Base-by-base conservation (phyloP, 2,329 filamentous ascomycete species). In the Cylindrodendrum hubeiense region DNA sequence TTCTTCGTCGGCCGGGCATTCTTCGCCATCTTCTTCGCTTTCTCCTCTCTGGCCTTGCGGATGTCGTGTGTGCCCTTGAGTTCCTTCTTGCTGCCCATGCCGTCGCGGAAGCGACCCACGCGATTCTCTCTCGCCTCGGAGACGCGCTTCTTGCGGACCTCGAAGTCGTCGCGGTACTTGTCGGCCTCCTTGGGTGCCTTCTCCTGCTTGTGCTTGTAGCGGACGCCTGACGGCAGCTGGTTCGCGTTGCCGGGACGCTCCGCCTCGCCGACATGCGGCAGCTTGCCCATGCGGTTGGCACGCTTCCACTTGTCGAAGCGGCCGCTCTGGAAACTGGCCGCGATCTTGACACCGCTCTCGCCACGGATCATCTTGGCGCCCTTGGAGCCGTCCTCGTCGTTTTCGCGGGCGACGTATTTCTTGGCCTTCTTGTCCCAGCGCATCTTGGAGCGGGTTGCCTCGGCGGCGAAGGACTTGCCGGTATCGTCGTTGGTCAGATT, bases 361-460 rank as follows among this genome's bases (percentile, higher is more conserved):
- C 96, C 95, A 67, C 89, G 87, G 61, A 98, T 91, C 83, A 98
- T 91, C 76, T 87, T 87, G 65, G 82, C 79, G 51, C 87, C 87
- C 76, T 90, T 91, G 73, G 85, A 97, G 41, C 96, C 96, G 81
- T 99, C 97, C 73, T 97, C 93, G 81, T 99, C 96, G 84, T 99
- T 98, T 73, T 90, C 90, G 37, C 93, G 89, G 13, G 93, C 86
- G 37, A 99, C 95, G 82, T 98, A 99, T 82, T 98, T 98, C 82
- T 93, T 97, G 75, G 90, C 89, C 80, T 97, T 97, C 84, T 97
- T 95, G 83, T 99, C 96, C 96, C 96, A 99, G 71, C 96, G 91
- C 90, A 97, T 91, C 71, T 90, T 88, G 52, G 90, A 82, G 73
- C 90, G 91, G 50, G 90, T 88, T 3, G 94, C 89, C 73, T 93